Evolutionary conservation across 176 grass and related monocot species (phyloP).

Genomic region (Musa schizocarpa): DNA sequence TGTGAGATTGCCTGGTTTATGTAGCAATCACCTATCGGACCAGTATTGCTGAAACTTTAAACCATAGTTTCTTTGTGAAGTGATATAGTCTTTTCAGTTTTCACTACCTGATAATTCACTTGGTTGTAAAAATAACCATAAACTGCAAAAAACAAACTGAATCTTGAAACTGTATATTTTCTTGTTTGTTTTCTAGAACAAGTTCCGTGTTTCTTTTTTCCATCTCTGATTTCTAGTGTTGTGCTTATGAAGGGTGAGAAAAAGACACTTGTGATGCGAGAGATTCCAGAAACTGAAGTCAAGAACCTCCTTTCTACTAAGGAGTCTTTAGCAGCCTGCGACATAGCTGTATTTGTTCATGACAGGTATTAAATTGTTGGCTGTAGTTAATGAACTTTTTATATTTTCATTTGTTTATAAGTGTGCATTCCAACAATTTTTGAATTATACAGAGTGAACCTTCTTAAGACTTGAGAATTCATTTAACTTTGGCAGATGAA

Average conservation of each 20-base stretch:
- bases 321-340: conserved; percentile 82
- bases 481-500: neutral
- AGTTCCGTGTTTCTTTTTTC: neutral
- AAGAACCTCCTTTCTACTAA: conserved; percentile 58
- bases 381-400: neutral
- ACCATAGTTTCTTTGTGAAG: too few species aligned
- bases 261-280: conserved; percentile 72
- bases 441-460: neutral
- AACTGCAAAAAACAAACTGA: neutral
- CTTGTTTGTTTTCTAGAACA: neutral
- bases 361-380: conserved; percentile 46
- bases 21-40: too few species aligned
- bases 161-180: neutral
- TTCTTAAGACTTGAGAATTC: neutral
- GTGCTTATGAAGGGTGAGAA: conserved; percentile 45
- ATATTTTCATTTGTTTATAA: neutral
- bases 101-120: neutral
- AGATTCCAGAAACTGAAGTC: conserved; percentile 83
- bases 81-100: neutral
- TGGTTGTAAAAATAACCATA: neutral
- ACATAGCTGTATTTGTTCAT: conserved; percentile 74
- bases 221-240: neutral
- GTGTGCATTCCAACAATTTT: neutral
- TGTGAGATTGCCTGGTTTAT: too few species aligned
- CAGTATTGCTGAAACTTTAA: too few species aligned